Evolutionary conservation across 2,329 filamentous ascomycete species (phyloP).

Genomic region (Cadophora gregata): DNA sequence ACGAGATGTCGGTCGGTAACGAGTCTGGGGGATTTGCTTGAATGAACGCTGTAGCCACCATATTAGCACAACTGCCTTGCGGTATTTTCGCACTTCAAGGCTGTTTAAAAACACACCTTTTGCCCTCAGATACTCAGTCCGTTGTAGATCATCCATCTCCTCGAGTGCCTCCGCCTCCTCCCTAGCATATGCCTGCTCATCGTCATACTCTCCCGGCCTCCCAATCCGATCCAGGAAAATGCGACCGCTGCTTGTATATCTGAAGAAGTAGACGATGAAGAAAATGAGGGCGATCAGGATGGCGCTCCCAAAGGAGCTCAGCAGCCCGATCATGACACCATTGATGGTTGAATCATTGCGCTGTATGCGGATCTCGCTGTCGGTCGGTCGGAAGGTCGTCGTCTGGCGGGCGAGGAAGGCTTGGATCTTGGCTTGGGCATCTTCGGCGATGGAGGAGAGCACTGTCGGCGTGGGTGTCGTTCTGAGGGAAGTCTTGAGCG

Average conservation of each 20-base stretch:
- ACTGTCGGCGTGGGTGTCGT: constrained; percentile 24
- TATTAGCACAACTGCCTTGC: constrained; percentile 24
- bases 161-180: constrained; percentile 96
- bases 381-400: constrained; percentile 17
- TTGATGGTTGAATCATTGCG: constrained; percentile 55
- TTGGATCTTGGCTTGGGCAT: constrained; percentile 27
- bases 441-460: constrained; percentile 11
- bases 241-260: constrained; percentile 84
- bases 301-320: constrained; percentile 93
- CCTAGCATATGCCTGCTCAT: constrained; percentile 91
- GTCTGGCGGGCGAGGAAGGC: constrained; percentile 20
- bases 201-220: constrained; percentile 93
- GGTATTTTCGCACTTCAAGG: not conserved
- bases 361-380: constrained; percentile 26
- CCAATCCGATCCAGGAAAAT: constrained; percentile 94
- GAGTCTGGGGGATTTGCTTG: constrained; percentile 95
- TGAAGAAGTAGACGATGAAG: constrained; percentile 88
- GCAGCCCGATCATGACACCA: constrained; percentile 91
- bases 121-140: constrained; percentile 89
- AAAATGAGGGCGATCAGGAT: constrained; percentile 81
- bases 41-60: constrained; percentile 73
- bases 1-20: constrained; percentile 91
- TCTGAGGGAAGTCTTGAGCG: constrained; percentile 34
- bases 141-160: constrained; percentile 91
- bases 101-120: constrained; percentile 71